A percentile compares a stretch with the other conserved stretches of the same genome.
These are phyloP conservation scores for Gracilariopsis chorda DNA, from an alignment of 23 red algal genomes.

Conservation along the genomic window DNA sequence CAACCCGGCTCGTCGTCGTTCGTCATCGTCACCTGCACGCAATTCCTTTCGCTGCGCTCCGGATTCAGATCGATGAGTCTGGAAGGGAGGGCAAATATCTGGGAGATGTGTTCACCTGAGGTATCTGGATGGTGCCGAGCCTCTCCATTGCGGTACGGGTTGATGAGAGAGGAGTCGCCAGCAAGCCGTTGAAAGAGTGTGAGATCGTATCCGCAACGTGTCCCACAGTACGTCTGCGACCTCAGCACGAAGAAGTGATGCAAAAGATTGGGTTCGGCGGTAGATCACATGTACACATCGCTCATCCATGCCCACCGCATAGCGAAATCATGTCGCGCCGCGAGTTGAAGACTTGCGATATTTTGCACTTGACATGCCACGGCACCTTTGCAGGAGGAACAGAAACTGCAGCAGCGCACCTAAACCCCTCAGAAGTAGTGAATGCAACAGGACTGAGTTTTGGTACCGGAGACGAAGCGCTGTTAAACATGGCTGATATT, in stretches of 20 bases:
- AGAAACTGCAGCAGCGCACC: not conserved
- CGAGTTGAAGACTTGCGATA: not conserved
- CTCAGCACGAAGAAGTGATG: not conserved
- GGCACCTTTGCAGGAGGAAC: not conserved
- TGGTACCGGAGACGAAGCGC: not conserved
- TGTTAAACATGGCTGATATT: not conserved
- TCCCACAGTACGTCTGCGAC: not conserved
- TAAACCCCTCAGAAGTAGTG: not conserved
- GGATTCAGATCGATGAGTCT: not conserved
- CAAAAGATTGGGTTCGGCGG: not conserved
- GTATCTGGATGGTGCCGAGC: not conserved
- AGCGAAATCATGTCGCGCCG: not conserved
- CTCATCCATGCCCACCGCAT: not conserved
- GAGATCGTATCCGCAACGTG: not conserved
- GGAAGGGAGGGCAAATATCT: not conserved
- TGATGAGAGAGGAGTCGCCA: not conserved
- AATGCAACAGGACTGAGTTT: not conserved
- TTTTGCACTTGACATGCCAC: not conserved
- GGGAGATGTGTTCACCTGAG: not conserved
- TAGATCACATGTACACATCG: not conserved
- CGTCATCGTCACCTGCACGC: not conserved
- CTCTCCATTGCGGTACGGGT: not conserved
- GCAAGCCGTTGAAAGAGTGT: not conserved
- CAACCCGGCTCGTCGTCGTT: not conserved
- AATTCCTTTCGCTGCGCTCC: not conserved